Percentiles rank a stretch among this genome's conserved stretches.
Conservation (phyloP, 2,329 filamentous ascomycete species). For the Cladosporium sp. region DNA sequence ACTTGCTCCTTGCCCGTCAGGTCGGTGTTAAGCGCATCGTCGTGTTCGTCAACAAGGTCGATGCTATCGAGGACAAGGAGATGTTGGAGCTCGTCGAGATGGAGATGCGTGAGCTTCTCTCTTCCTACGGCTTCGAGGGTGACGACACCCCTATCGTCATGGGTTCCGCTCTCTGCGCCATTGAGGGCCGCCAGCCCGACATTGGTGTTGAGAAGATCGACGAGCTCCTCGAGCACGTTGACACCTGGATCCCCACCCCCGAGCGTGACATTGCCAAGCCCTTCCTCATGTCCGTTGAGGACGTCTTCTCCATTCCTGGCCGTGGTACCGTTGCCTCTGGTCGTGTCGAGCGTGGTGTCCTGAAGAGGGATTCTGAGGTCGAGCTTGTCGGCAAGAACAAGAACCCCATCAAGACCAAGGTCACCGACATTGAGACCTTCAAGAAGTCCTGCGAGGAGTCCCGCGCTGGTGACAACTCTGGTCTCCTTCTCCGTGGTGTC, state of each 20-base stretch:
- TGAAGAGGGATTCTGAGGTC: constrained; percentile 92
- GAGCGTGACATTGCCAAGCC: constrained; percentile 94
- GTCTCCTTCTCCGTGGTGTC: constrained; percentile 90
- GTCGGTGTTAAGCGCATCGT: constrained; percentile 98
- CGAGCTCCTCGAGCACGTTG: constrained; percentile 83
- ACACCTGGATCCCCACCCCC: constrained; percentile 94
- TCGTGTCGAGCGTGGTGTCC: constrained; percentile 88
- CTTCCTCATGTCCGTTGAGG: constrained; percentile 97
- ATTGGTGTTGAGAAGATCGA: constrained; percentile 87
- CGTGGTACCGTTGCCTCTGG: constrained; percentile 96
- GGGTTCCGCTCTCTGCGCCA: constrained; percentile 90
- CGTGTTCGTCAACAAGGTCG: constrained; percentile 99
- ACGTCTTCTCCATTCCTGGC: constrained; percentile 58
- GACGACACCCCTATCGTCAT: constrained; percentile 97
- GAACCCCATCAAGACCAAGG: constrained; percentile 91
- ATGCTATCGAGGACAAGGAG: constrained; percentile 93
- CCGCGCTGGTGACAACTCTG: constrained; percentile 95
- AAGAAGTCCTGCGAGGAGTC: constrained; percentile 99
- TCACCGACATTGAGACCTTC: constrained; percentile 99
- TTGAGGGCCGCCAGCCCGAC: constrained; percentile 81
- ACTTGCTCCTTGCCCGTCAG: constrained; percentile 94
- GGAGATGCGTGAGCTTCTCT: constrained; percentile 98
- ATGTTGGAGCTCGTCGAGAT: constrained; percentile 99
- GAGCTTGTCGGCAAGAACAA: constrained; percentile 87
- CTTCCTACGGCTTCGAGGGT: constrained; percentile 91